A percentile compares a stretch with the other conserved stretches of the same genome.
Evolutionary conservation across 1,139 yeast species (phyloP).

Genomic region (Saccharomycopsis hybrid): DNA sequence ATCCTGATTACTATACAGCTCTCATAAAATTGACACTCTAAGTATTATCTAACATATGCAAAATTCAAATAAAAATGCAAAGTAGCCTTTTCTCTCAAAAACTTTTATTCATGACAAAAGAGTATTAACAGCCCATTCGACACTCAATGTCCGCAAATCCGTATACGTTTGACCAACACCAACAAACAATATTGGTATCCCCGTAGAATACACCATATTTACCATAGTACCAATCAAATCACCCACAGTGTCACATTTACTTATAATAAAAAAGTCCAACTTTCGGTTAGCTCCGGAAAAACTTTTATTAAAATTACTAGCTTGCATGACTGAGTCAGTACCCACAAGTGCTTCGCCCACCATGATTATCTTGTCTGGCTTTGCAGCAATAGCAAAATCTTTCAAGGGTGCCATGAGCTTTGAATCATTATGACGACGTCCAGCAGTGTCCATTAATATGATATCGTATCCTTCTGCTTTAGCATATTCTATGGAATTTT

Average conservation of each 20-base stretch:
- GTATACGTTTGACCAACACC: slow-evolving; percentile 98
- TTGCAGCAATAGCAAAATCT: slow-evolving; percentile 91
- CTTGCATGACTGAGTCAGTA: slow-evolving; percentile 94
- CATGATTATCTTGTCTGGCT: slow-evolving; percentile 95
- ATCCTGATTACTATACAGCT: too few relatives aligned
- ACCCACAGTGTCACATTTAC: slow-evolving; percentile 97
- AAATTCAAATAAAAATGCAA: too few relatives aligned
- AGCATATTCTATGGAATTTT: slow-evolving; percentile 79
- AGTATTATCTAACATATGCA: too few relatives aligned
- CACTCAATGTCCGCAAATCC: slow-evolving; percentile 86
- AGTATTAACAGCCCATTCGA: slow-evolving; percentile 86
- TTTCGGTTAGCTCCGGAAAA: slow-evolving; percentile 71
- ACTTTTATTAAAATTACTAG: slow-evolving; percentile 85
- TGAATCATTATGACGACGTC: slow-evolving; percentile 93
- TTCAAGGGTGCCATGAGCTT: slow-evolving; percentile 93
- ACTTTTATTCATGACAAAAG: slow-evolving; percentile 53
- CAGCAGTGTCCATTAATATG: slow-evolving; percentile 94
- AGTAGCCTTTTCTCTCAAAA: too few relatives aligned
- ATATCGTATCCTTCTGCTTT: slow-evolving; percentile 66
- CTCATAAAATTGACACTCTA: too few relatives aligned
- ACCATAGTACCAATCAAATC: slow-evolving; percentile 96
- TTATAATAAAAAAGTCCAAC: slow-evolving; percentile 85
- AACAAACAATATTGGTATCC: slow-evolving; percentile 89
- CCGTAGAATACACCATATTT: slow-evolving; percentile 95
- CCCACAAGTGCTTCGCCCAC: slow-evolving; percentile 98